Base-by-base conservation (phyloP, 1,139 yeast species). In the Lodderomyces orthopsilosis region DNA sequence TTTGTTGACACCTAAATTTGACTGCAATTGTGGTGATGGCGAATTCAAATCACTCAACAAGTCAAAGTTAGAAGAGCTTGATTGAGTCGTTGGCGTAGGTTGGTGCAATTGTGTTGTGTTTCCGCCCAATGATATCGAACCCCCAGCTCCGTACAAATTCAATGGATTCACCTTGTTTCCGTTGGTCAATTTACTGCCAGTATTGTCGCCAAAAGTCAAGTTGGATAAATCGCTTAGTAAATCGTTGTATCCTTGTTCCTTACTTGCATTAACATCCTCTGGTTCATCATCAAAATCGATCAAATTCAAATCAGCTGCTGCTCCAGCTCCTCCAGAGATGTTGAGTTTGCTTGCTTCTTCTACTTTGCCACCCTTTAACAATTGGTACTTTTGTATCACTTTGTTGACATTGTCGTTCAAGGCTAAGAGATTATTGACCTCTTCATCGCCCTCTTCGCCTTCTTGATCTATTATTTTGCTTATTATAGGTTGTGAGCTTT, bases 401-500 rank as follows among this genome's bases (percentile, higher is more conserved):
- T 79, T 72, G 56, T 88, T 85, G 51, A 91, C 85, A 47, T 78
- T 77, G 59, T 89, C 97, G 60, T 89, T 89, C 48, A 93, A 72
- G 22, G 74, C 74, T 44, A 88, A 70, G 46, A 93, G 69, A 47
- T 79, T 83, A 42, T 72, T 73, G 37, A 89, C 86, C 14, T 86
- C 79, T 21, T 73, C 82, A 51, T 80, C 88, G 2, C 15, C 39
- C 55, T 85, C 83, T 21, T 62, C 68, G 12, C 39, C 39, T 40
- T 81, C 80, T 54, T 85, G 90, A 58, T 87, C 95, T 50, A 90
- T 81, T 57, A 94, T 85, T 55, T 83, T 85, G 59, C 86, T 87
- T 52, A 93, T 78, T 56, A 87, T 90, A 35, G 98, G 96, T 57
- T 85, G 91, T 22, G 96, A 83, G 42, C 83, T 83, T 62, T 87